Evolutionary conservation across 495 filamentous ascomycete species (phyloP).

Genomic region (Penicillium egyptiacum): DNA sequence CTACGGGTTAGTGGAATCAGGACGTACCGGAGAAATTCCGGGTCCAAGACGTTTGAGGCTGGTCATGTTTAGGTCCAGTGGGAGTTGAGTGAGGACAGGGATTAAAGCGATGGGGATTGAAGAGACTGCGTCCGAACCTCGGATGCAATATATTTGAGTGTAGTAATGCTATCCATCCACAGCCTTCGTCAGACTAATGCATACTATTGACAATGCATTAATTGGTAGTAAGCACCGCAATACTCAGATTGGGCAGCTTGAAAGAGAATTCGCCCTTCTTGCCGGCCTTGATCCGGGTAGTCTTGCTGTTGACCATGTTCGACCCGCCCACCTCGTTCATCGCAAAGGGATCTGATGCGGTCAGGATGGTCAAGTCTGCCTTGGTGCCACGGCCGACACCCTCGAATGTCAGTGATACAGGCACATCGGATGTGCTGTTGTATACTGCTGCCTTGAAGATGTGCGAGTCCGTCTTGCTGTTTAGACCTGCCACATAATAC

Average conservation of each 20-base stretch:
- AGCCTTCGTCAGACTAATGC: background rate
- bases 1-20: background rate
- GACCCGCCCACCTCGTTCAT: slow-evolving; percentile 42
- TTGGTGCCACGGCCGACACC: slow-evolving; percentile 44
- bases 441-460: slow-evolving; percentile 67
- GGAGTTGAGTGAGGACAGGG: background rate
- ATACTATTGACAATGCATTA: background rate
- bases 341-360: slow-evolving; percentile 43
- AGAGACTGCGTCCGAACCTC: background rate
- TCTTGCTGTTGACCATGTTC: slow-evolving; percentile 47
- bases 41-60: background rate
- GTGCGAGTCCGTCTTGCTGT: slow-evolving; percentile 36
- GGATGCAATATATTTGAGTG: background rate
- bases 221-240: slow-evolving; percentile 48
- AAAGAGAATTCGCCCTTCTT: slow-evolving; percentile 49
- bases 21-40: background rate
- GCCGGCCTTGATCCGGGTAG: slow-evolving; percentile 43
- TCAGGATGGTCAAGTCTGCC: slow-evolving; percentile 59
- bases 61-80: background rate
- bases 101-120: background rate
- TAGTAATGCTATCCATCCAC: background rate
- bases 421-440: slow-evolving; percentile 54
- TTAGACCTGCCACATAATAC: slow-evolving; percentile 42
- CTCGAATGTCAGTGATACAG: slow-evolving; percentile 56
- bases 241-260: slow-evolving; percentile 49